Percentiles rank a stretch among this genome's conserved stretches.
Conservation (phyloP, 2,329 filamentous ascomycete species). For the Ophiocordyceps robertsii region DNA sequence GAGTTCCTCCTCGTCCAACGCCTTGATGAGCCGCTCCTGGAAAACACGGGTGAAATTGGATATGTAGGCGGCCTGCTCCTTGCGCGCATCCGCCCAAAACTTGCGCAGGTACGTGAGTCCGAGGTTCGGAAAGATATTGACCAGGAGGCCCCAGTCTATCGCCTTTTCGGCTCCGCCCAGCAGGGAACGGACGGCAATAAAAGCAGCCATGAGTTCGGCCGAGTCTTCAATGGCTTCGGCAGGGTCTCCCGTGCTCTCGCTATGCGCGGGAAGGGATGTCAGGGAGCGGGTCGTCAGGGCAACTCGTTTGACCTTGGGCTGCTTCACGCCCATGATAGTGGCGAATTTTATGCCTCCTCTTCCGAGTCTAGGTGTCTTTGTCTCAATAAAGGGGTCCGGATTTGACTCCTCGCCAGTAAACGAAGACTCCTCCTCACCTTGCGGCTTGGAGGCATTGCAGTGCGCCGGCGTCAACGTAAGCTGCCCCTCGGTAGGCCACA, state of each 20-base stretch:
- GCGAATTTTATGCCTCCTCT: not conserved
- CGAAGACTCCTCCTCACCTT: constrained; percentile 1
- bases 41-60: constrained; percentile 45
- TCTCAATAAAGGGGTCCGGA: not conserved
- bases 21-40: constrained; percentile 49
- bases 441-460: not conserved
- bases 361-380: not conserved
- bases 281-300: constrained; percentile 14
- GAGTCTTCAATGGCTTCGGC: constrained; percentile 5
- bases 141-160: constrained; percentile 47
- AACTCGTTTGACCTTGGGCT: constrained; percentile 14
- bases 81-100: constrained; percentile 40
- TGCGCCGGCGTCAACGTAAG: constrained; percentile 6
- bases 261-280: constrained; percentile 9
- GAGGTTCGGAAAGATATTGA: constrained; percentile 40
- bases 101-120: constrained; percentile 36
- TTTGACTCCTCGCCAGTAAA: constrained; percentile 2
- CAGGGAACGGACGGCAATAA: constrained; percentile 43
- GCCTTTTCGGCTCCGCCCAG: constrained; percentile 45
- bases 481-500: constrained; percentile 14
- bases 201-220: constrained; percentile 35
- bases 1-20: constrained; percentile 50
- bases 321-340: not conserved
- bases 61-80: constrained; percentile 38
- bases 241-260: constrained; percentile 1